Evolutionary conservation across 192 early-diverging fungal species (phyloP).

Genomic region (Thamnidium elegans): DNA sequence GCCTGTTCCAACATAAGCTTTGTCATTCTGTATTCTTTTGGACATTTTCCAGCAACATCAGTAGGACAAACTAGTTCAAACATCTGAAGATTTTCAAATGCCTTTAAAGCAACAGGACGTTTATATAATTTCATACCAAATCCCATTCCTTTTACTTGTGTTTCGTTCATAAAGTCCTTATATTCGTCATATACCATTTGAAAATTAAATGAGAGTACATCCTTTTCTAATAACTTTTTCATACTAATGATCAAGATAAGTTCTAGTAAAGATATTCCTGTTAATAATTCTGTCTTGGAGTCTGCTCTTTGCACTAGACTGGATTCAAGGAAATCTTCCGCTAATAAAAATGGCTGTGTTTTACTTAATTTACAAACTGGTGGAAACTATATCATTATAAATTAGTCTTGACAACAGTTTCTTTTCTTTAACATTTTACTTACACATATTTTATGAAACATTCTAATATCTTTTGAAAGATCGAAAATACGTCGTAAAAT

Average conservation of each 20-base stretch:
- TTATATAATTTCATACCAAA: slow-evolving; percentile 71
- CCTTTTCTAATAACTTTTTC: slow-evolving; percentile 64
- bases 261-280: slow-evolving; percentile 77
- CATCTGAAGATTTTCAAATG: slow-evolving; percentile 74
- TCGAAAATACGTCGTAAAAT: slow-evolving; percentile 56
- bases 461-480: slow-evolving; percentile 53
- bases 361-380: slow-evolving; percentile 39
- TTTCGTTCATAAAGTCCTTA: slow-evolving; percentile 72
- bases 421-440: slow-evolving; percentile 5
- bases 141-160: slow-evolving; percentile 47
- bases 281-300: slow-evolving; percentile 52
- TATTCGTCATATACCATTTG: slow-evolving; percentile 95
- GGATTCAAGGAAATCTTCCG: slow-evolving; percentile 38
- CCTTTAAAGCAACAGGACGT: slow-evolving; percentile 77
- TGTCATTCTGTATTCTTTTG: slow-evolving; percentile 87
- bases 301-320: slow-evolving; percentile 46
- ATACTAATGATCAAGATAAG: slow-evolving; percentile 76
- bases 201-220: slow-evolving; percentile 81
- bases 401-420: background rate
- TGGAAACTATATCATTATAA: slow-evolving; percentile 37
- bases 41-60: slow-evolving; percentile 56
- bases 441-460: slow-evolving; percentile 56
- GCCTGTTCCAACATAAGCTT: slow-evolving; percentile 69
- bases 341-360: slow-evolving; percentile 36
- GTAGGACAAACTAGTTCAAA: slow-evolving; percentile 66